These are phyloP conservation scores for Botrytis byssoidea DNA, from an alignment of 2,329 filamentous ascomycete species.

Conservation along the genomic window DNA sequence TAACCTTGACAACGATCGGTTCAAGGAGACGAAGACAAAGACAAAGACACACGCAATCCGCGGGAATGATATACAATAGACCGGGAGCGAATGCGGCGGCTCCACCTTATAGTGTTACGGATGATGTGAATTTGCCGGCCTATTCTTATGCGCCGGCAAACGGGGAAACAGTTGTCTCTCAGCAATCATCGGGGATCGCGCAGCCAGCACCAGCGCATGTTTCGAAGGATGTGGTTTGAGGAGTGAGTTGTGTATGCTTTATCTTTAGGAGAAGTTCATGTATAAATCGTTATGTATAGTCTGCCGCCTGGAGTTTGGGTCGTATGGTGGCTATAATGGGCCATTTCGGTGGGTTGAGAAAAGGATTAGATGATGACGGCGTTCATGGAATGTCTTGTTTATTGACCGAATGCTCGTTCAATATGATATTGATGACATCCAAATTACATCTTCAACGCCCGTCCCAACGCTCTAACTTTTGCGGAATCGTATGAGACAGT, in stretches of 20 bases:
- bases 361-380: background rate
- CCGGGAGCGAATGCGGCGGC: no score
- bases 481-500: background rate
- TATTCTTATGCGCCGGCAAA: background rate
- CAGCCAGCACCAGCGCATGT: background rate
- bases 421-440: background rate
- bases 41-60: background rate
- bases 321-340: background rate
- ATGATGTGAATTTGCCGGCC: conserved; percentile 1
- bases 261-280: background rate
- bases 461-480: background rate
- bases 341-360: background rate
- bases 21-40: background rate
- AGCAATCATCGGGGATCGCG: background rate
- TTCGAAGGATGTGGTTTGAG: conserved; percentile 6
- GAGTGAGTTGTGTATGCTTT: background rate
- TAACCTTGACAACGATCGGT: background rate
- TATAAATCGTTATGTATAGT: background rate
- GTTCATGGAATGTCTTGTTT: background rate
- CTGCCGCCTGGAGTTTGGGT: background rate
- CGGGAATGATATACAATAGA: background rate
- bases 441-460: background rate
- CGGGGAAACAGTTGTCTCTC: background rate
- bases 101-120: background rate
- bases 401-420: background rate